A percentile compares a stretch with the other conserved stretches of the same genome.
Conservation (phyloP, 2,329 filamentous ascomycete species). For the Onygenales sp. region DNA sequence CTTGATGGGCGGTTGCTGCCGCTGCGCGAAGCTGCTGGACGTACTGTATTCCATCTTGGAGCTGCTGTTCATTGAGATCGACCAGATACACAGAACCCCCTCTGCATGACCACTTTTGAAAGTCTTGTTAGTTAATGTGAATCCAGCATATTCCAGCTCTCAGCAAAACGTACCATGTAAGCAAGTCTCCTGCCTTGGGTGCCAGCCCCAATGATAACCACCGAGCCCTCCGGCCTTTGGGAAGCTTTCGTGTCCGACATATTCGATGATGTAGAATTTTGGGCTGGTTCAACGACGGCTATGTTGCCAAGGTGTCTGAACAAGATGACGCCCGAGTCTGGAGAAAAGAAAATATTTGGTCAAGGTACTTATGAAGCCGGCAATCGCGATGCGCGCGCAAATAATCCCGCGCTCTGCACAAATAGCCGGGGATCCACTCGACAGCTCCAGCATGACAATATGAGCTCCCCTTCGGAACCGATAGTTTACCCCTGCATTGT, state of each 20-base stretch:
- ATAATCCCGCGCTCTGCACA: too few species aligned
- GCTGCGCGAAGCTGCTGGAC: slow-evolving; percentile 19
- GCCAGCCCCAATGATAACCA: slow-evolving; percentile 24
- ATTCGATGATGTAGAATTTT: too few species aligned
- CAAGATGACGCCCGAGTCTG: too few species aligned
- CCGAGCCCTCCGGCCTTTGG: slow-evolving; percentile 1
- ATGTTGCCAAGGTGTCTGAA: too few species aligned
- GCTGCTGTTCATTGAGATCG: slow-evolving; percentile 20
- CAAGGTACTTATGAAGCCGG: too few species aligned
- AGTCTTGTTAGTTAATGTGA: neutral
- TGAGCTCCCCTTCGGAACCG: too few species aligned
- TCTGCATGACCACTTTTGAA: slow-evolving; percentile 24
- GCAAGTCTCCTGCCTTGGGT: slow-evolving; percentile 28
- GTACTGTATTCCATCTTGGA: slow-evolving; percentile 18
- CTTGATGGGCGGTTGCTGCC: slow-evolving; percentile 1
- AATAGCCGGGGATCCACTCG: too few species aligned
- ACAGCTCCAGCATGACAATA: too few species aligned
- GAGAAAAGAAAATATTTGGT: too few species aligned
- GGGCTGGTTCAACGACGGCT: too few species aligned
- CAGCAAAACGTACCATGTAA: slow-evolving; percentile 22
- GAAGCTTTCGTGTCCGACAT: neutral
- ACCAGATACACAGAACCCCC: slow-evolving; percentile 23
- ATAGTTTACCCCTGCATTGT: too few species aligned
- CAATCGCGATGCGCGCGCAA: too few species aligned
- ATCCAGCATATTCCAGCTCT: neutral